Evolutionary conservation across 2,329 filamentous ascomycete genomes (phyloP).

Genomic region (Aspergillus oerlinghausenensis): DNA sequence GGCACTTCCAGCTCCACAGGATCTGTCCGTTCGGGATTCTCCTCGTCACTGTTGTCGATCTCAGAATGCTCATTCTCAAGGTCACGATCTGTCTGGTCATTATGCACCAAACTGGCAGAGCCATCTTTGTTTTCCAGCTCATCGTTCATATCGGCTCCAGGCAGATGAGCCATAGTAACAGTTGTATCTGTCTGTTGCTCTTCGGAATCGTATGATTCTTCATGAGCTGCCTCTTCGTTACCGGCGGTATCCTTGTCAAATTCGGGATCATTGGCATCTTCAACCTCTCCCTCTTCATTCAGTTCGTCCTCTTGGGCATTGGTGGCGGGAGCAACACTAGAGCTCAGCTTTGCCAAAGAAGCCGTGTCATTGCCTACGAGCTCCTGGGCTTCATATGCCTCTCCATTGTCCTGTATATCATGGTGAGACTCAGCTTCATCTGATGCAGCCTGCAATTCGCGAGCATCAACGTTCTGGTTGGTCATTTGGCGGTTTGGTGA

Average conservation of each 20-base stretch:
- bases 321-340: neutral
- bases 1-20: conserved; percentile 10
- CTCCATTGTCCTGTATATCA: neutral
- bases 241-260: conserved; percentile 1
- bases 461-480: conserved; percentile 14
- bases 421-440: conserved; percentile 6
- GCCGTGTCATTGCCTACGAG: neutral
- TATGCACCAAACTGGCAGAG: conserved; percentile 4
- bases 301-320: conserved; percentile 11
- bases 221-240: conserved; percentile 6
- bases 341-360: neutral
- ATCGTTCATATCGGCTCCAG: conserved; percentile 11
- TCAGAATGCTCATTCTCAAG: conserved; percentile 34
- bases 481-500: conserved; percentile 9
- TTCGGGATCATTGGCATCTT: conserved; percentile 9
- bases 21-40: conserved; percentile 15
- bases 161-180: conserved; percentile 21
- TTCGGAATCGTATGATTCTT: conserved; percentile 25
- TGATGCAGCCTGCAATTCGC: conserved; percentile 7
- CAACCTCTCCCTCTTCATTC: conserved; percentile 7
- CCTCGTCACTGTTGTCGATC: conserved; percentile 9
- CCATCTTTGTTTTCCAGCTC: conserved; percentile 14
- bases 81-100: conserved; percentile 9
- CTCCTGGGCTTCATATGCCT: neutral
- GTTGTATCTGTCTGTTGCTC: conserved; percentile 27